A percentile compares a stretch with the other conserved stretches of the same genome.
These are phyloP conservation scores for Phialemonium atrogriseum DNA, from an alignment of 2,329 filamentous ascomycete genomes.

Conservation along the genomic window DNA sequence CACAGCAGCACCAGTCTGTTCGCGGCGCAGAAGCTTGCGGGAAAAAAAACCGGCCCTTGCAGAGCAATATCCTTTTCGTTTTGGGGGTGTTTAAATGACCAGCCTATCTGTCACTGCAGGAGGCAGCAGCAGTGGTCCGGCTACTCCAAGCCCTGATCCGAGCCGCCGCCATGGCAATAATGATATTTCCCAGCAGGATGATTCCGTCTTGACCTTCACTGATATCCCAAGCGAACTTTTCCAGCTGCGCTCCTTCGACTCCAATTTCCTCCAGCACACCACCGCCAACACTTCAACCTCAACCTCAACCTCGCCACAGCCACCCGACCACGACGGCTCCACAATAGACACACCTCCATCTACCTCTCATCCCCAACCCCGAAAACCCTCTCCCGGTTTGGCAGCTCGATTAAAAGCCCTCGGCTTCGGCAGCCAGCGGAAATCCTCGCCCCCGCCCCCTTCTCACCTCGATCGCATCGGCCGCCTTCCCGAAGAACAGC, in stretches of 20 bases:
- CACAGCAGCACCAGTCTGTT: no score
- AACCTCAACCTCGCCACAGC: slow-evolving; percentile 6
- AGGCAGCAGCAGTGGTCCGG: slow-evolving; percentile 14
- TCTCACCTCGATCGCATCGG: slow-evolving; percentile 43
- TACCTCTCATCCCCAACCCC: slow-evolving; percentile 25
- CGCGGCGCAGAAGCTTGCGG: slow-evolving; percentile 1
- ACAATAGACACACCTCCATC: slow-evolving; percentile 11
- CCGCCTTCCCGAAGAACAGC: slow-evolving; percentile 61
- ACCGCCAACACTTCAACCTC: slow-evolving; percentile 12
- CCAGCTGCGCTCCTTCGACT: slow-evolving; percentile 24
- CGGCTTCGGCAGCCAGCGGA: slow-evolving; percentile 44
- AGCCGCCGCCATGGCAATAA: neutral
- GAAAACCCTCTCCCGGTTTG: slow-evolving; percentile 56
- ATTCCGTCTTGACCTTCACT: slow-evolving; percentile 26
- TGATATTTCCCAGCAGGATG: no score
- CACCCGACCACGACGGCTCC: slow-evolving; percentile 7
- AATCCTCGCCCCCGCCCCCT: slow-evolving; percentile 24
- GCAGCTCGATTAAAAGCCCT: slow-evolving; percentile 58
- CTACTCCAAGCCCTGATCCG: neutral
- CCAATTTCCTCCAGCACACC: slow-evolving; percentile 11
- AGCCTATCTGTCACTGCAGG: slow-evolving; percentile 11
- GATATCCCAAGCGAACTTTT: slow-evolving; percentile 32
- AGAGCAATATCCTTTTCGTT: no score
- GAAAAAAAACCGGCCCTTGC: neutral
- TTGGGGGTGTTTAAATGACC: slow-evolving; percentile 15